Base-by-base conservation (phyloP, 768 basidiomycete species). In the Boletus rufocinnamomeus region DNA sequence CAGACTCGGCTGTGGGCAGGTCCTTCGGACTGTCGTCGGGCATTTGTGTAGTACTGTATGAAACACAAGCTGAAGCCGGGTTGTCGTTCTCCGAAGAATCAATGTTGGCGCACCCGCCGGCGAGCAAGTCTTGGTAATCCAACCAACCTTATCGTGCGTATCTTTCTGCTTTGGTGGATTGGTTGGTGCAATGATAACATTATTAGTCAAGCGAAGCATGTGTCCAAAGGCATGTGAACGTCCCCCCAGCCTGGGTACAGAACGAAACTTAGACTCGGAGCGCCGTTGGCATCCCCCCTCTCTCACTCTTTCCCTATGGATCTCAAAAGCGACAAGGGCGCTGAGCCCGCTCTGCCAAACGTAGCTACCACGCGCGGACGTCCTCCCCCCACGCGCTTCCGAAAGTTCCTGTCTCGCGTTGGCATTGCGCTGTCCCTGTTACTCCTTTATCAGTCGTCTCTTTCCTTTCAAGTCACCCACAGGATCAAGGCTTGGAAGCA, bases 31-130 rank as follows among this genome's bases (percentile, higher is more conserved):
- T 44, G 45, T 67, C 58, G 51, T 58, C 58, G 49, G 68, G n/a
- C 67, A 69, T 68, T 68, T 21, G 43, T 27, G 37, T 25, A n/a
- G 28, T 11, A n/a, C n/a, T n/a, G n/a, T n/a, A 44, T 32, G 25
- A 52, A 37, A 17, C 30, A 50, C 43, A 14, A 23, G 23, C 23
- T 16, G 16, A 40, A 9, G 38, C 10, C 25, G 44, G 23, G 5
- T 34, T 14, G 35, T 37, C 2, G 27, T 27, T 13, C 17, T 28
- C 21, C 2, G 11, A 34, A 11, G 11, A 40, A n/a, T 40, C 19
- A 19, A 38, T 9, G 8, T 14, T 21, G 41, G 11, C 5, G n/a
- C n/a, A n/a, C n/a, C n/a, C n/a, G n/a, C n/a, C n/a, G n/a, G n/a
- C n/a, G n/a, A n/a, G n/a, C n/a, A n/a, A n/a, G n/a, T n/a, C 28